Evolutionary conservation across 1,284 basidiomycete species (phyloP), one percentile per base, ranked within the genome.

Genomic region (Cutaneotrichosporon sp.): DNA sequence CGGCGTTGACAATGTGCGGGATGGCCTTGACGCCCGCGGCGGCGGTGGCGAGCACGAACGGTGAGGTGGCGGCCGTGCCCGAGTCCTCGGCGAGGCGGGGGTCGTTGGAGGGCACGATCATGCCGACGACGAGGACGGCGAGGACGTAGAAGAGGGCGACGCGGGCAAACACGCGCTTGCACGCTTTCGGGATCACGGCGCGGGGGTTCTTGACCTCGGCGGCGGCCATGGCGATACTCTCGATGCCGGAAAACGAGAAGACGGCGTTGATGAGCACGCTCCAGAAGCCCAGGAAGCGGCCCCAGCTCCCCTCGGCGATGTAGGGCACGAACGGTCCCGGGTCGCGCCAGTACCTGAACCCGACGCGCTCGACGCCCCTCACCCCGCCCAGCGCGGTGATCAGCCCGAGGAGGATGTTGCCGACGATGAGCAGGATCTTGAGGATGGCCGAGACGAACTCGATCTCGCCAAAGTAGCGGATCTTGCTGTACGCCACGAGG

Each of bases 361-460:
- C 80, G 50, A 79, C 71, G 10, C 85, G 82, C 45, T 81, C 72
- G 38, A 70, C 66, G 27, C 63, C 70, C 10, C 72, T 70, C 14
- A 71, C 70, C 20, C 77, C 79, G 24, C 80, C 80, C 16, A 79
- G 70, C 60, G 76, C 89, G 56, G 89, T 80, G 16, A 90, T 82
- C 47, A 87, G 82, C 13, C 85, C 84, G 22, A 86, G 74, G 62
- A 87, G 83, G 63, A 86, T 86, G 31, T 78, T 59, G 10, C 74
- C 74, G 49, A 83, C 81, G 65, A 90, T 87, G 1, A 88, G 88
- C 51, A 88, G 79, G 31, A 91, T 87, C 78, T 91, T 90, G 74
- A 90, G 86, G 10, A 87, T 87, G 8, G 85, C 85, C 66, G 70
- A 66, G 86, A 87, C 69, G 87, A 91, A 90, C 76, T 91, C 89